Evolutionary conservation across 257 asterid genomes (phyloP), one percentile per base, ranked within the genome.

Genomic region (Cordia subcordata): DNA sequence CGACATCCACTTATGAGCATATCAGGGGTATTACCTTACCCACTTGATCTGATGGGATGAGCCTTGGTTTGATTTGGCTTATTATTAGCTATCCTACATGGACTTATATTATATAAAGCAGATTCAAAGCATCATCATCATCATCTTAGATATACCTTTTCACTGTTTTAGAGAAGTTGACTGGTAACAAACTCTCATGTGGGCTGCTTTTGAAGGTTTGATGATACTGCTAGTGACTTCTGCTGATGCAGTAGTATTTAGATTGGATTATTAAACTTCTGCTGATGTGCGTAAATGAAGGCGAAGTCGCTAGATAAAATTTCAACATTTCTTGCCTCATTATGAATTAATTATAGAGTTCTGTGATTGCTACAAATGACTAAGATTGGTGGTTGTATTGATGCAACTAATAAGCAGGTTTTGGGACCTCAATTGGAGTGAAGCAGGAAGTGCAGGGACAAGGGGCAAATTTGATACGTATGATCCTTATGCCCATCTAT

Each of bases 391-490:
- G 22, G 37, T 58, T 32, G 21, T 51, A 8, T 10, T 66, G 33
- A 11, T 49, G 58, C n/a, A n/a, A n/a, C n/a, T 10, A 27, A 64
- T 49, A 51, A 50, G 40, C 82, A 82, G 82, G 65, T 82, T 79
- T 55, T 82, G 89, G 86, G 89, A 82, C 79, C 81, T 74, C 21
- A 82, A 82, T 49, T 82, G 89, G 89, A 82, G 89, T 47, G 80
- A 74, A 58, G 68, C 79, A 15, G 83, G 86, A 32, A 75, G 71
- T 64, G 51, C 72, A 22, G 71, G 77, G 52, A 77, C 85, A 19
- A 70, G 85, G 53, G 85, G 85, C 39, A 68, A 66, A 53, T 82
- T 82, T 51, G 88, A 75, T 53, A 72, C 58, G 81, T 75, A 69
- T 46, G 74, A 60, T 20, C 13, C 46, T 40, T 51, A n/a, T 56